A percentile compares a stretch with the other conserved stretches of the same genome.
Conservation (phyloP, 164 flowering plant genomes). For the Macadamia integrifolia region DNA sequence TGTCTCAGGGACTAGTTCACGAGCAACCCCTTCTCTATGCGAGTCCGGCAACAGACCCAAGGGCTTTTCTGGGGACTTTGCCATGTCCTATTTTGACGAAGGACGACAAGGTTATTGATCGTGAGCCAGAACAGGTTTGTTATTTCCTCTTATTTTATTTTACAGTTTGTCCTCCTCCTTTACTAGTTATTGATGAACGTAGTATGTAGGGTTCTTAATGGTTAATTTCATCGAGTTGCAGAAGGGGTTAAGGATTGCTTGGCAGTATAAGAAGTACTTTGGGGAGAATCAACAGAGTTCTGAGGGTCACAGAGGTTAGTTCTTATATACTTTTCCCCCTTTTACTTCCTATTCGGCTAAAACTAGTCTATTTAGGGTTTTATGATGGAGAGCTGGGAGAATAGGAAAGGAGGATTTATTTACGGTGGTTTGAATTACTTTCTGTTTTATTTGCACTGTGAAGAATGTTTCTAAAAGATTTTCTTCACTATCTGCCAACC, state of each 20-base stretch:
- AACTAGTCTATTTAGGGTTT: background rate
- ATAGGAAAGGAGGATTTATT: background rate
- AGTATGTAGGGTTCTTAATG: background rate
- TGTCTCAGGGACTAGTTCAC: slow-evolving; percentile 92
- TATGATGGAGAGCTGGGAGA: background rate
- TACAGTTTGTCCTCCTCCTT: background rate
- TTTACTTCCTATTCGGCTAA: background rate
- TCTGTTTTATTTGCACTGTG: background rate
- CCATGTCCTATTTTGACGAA: slow-evolving; percentile 58
- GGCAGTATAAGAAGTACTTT: slow-evolving; percentile 94
- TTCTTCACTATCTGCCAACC: background rate
- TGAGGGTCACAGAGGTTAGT: slow-evolving; percentile 39
- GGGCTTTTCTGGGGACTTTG: slow-evolving; percentile 85
- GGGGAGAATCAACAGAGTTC: slow-evolving; percentile 46
- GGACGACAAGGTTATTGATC: slow-evolving; percentile 47
- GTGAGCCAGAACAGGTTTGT: slow-evolving; percentile 51
- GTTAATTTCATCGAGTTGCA: slow-evolving; percentile 17
- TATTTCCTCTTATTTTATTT: background rate
- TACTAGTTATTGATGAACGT: background rate
- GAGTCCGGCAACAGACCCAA: slow-evolving; percentile 69
- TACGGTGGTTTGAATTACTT: background rate
- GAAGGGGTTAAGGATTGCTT: slow-evolving; percentile 85
- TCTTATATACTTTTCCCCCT: background rate
- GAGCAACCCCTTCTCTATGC: slow-evolving; percentile 83
- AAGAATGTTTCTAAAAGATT: background rate